Percentiles rank a stretch among this genome's conserved stretches.
These are phyloP conservation scores for Coprinopsis cinerea DNA, from an alignment of 768 basidiomycete species.

Conservation along the genomic window DNA sequence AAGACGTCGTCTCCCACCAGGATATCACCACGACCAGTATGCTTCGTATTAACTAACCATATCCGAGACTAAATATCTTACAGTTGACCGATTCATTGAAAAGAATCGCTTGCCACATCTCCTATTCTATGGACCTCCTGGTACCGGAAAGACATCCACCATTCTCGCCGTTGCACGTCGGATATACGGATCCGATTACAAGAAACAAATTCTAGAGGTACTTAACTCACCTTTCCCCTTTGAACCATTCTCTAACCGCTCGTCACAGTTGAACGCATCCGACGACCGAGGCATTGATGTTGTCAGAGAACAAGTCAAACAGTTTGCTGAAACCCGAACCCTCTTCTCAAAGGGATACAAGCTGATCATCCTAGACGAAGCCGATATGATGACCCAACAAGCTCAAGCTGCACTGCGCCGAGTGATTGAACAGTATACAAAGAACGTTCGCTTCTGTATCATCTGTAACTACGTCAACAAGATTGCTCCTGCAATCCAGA, in stretches of 20 bases:
- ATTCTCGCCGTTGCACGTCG: slow-evolving; percentile 92
- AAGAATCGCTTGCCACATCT: slow-evolving; percentile 92
- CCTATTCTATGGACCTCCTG: slow-evolving; percentile 96
- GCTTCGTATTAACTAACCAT: slow-evolving; percentile 21
- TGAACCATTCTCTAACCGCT: not conserved
- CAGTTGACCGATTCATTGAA: slow-evolving; percentile 96
- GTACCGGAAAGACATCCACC: slow-evolving; percentile 97
- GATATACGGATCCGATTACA: slow-evolving; percentile 83
- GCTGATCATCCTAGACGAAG: slow-evolving; percentile 96
- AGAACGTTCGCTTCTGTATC: slow-evolving; percentile 98
- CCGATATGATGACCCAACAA: slow-evolving; percentile 99
- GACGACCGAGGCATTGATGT: slow-evolving; percentile 99
- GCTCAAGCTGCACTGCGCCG: slow-evolving; percentile 96
- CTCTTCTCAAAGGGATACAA: slow-evolving; percentile 92
- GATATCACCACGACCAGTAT: slow-evolving; percentile 93
- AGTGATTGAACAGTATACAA: slow-evolving; percentile 97
- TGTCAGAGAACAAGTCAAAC: slow-evolving; percentile 97
- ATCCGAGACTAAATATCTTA: slow-evolving; percentile 10
- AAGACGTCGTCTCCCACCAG: slow-evolving; percentile 94
- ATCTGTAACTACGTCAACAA: slow-evolving; percentile 99
- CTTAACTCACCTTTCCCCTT: not conserved
- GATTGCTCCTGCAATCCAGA: slow-evolving; percentile 96
- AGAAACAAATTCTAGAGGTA: slow-evolving; percentile 93
- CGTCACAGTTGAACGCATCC: slow-evolving; percentile 87
- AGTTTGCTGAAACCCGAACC: slow-evolving; percentile 94